Evolutionary conservation across 2,329 filamentous ascomycete genomes (phyloP).

Genomic region (Cadophora luteo-olivacea): DNA sequence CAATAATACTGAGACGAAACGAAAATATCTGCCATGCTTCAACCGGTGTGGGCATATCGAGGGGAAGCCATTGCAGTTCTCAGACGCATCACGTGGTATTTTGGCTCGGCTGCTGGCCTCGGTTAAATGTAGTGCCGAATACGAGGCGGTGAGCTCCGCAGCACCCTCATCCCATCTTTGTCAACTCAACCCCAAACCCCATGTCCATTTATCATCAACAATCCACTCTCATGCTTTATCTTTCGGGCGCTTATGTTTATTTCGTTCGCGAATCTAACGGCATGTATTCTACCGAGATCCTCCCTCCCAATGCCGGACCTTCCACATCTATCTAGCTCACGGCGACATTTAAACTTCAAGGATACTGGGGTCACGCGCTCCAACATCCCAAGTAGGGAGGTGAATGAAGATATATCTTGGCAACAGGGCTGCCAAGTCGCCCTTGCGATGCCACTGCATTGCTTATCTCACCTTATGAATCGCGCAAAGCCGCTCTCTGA

Average conservation of each 20-base stretch:
- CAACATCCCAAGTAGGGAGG: slow-evolving; percentile 12
- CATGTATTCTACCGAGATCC: background rate
- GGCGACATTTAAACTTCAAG: slow-evolving; percentile 1
- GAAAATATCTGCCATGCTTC: background rate
- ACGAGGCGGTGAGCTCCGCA: slow-evolving; percentile 4
- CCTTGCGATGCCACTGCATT: background rate
- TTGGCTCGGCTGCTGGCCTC: background rate
- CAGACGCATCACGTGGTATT: background rate
- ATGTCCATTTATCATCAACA: background rate
- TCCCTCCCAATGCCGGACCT: slow-evolving; percentile 5
- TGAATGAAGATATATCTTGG: slow-evolving; percentile 13
- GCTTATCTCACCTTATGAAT: slow-evolving; percentile 12
- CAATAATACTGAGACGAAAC: too few species aligned
- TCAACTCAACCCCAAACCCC: background rate
- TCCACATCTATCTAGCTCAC: background rate
- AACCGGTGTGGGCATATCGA: background rate
- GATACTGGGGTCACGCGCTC: slow-evolving; percentile 10
- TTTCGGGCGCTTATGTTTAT: background rate
- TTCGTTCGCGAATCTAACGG: background rate
- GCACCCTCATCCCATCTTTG: slow-evolving; percentile 1
- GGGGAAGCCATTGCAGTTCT: background rate
- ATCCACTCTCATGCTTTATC: background rate
- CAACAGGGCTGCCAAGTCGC: slow-evolving; percentile 5
- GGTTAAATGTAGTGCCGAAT: background rate
- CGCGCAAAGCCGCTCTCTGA: slow-evolving; percentile 3